Conservation (phyloP, 192 early-diverging fungal genomes). For the Rhizophagus prolifer region DNA sequence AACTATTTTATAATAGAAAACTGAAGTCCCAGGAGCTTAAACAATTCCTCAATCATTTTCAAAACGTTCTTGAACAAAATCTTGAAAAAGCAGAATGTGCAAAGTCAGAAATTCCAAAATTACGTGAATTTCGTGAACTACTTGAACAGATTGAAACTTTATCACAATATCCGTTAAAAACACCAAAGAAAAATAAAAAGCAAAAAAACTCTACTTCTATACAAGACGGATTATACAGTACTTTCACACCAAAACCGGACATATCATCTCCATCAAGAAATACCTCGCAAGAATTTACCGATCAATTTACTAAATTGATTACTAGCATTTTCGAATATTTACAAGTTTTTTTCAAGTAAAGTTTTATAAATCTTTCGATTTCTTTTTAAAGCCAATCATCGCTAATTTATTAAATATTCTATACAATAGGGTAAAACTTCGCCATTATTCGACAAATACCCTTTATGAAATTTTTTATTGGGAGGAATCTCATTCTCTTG, state of each 20-base stretch:
- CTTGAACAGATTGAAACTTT: background rate
- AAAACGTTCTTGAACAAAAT: background rate
- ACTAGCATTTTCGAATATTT: background rate
- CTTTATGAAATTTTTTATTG: slow-evolving; percentile 85
- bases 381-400: background rate
- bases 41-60: background rate
- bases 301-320: background rate
- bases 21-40: background rate
- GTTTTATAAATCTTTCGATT: background rate
- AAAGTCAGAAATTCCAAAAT: background rate
- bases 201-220: background rate
- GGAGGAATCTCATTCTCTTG: slow-evolving; percentile 63
- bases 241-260: background rate
- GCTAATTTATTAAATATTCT: background rate
- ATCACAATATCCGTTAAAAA: background rate
- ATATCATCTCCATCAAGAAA: background rate
- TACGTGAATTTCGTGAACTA: background rate
- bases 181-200: background rate
- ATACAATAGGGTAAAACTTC: slow-evolving; percentile 42
- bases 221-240: background rate
- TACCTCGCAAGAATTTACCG: background rate
- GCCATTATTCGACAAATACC: slow-evolving; percentile 60
- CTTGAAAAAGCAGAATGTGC: background rate
- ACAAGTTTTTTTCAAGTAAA: slow-evolving; percentile 8
- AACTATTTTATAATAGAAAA: background rate